A percentile compares a stretch with the other conserved stretches of the same genome.
Evolutionary conservation across 1,284 basidiomycete genomes (phyloP).

Genomic region (Ceratobasidium theobromae): DNA sequence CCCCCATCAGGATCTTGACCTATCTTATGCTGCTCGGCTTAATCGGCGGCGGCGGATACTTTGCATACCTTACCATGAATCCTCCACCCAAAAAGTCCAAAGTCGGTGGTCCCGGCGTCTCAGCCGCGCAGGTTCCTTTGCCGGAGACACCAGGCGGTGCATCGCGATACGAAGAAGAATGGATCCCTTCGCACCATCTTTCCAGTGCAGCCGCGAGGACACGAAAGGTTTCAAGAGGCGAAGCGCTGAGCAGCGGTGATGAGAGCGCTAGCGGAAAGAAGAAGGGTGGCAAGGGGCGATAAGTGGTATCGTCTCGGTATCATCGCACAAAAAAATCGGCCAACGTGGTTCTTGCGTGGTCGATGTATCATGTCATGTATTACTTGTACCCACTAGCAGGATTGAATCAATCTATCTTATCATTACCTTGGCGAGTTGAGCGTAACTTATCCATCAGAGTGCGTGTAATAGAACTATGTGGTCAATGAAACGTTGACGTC

Average conservation of each 20-base stretch:
- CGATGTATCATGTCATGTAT: not conserved
- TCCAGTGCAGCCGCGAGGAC: slow-evolving; percentile 59
- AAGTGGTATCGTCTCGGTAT: not conserved
- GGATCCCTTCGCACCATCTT: slow-evolving; percentile 87
- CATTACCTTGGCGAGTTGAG: no score
- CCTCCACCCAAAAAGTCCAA: slow-evolving; percentile 54
- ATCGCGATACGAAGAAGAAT: slow-evolving; percentile 83
- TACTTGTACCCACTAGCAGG: not conserved
- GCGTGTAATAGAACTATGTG: no score
- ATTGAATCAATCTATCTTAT: not conserved
- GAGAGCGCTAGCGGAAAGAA: slow-evolving; percentile 44
- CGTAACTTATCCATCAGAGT: no score
- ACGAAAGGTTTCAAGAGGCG: slow-evolving; percentile 51
- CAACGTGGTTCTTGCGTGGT: not conserved
- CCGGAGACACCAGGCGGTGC: slow-evolving; percentile 51
- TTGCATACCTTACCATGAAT: slow-evolving; percentile 66
- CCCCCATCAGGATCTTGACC: slow-evolving; percentile 68
- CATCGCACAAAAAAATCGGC: not conserved
- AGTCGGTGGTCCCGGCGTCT: slow-evolving; percentile 42
- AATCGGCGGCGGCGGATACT: slow-evolving; percentile 66
- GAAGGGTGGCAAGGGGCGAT: slow-evolving; percentile 23
- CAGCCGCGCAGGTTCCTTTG: slow-evolving; percentile 28
- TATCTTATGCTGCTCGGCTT: slow-evolving; percentile 71
- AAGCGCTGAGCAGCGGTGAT: slow-evolving; percentile 59
- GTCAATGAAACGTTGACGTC: no score